Percentiles rank a stretch among this genome's conserved stretches.
Evolutionary conservation across 108 stramenopile genomes (phyloP).

Genomic region (Skeletonema menzelii): DNA sequence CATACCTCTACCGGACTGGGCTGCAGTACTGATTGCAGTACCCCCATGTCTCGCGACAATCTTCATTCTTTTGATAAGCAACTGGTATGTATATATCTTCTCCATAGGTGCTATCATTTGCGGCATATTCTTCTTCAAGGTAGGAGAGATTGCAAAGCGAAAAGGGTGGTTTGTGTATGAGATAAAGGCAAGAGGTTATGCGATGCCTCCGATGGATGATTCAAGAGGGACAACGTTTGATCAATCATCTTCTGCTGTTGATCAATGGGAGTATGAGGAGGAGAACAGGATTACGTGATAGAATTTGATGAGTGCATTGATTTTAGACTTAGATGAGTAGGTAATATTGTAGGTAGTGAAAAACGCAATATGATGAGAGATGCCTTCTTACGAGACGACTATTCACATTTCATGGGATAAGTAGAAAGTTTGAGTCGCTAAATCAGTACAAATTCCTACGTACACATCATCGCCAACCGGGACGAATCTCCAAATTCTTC

Average conservation of each 20-base stretch:
- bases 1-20: slow-evolving; percentile 52
- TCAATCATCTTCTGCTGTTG: not conserved
- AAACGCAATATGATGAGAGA: no score
- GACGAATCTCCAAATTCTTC: no score
- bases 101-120: slow-evolving; percentile 15
- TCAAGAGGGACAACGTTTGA: not conserved
- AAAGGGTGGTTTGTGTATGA: slow-evolving; percentile 35
- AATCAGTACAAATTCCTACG: no score
- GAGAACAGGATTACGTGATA: not conserved
- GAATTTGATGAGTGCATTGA: not conserved
- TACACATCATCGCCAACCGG: no score
- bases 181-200: slow-evolving; percentile 7
- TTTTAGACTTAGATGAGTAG: not conserved
- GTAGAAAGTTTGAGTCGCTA: no score
- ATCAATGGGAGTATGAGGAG: not conserved
- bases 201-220: slow-evolving; percentile 5
- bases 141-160: slow-evolving; percentile 23
- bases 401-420: no score
- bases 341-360: not conserved
- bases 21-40: slow-evolving; percentile 35
- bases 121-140: slow-evolving; percentile 9
- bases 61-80: slow-evolving; percentile 28
- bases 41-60: slow-evolving; percentile 37
- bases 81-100: slow-evolving; percentile 49
- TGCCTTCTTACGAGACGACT: no score